phyloP scores from a whole-genome alignment of 163 green algal species.

The Prototheca cutis region DNA sequence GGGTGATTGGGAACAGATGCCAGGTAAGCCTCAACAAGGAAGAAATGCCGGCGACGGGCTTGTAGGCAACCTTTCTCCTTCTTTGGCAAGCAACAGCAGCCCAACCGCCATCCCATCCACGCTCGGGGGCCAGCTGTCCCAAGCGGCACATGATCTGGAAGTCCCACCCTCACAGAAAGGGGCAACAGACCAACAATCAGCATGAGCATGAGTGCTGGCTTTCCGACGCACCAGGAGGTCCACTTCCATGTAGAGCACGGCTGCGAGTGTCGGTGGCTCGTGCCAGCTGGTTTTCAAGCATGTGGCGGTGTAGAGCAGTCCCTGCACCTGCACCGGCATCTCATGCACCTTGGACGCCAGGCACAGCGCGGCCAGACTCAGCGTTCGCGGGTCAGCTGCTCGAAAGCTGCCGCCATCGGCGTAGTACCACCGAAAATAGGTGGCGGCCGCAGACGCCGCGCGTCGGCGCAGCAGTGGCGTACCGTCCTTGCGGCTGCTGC shows the following conservation, averaged over 20 bases:
- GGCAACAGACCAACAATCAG: no score
- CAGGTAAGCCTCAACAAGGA: no score
- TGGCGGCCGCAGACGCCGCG: constrained; percentile 42
- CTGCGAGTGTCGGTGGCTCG: neutral
- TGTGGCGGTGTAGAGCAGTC: neutral
- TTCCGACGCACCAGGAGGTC: neutral
- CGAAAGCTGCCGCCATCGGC: constrained; percentile 39
- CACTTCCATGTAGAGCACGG: neutral
- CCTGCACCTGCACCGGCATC: neutral
- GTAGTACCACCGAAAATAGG: constrained; percentile 60
- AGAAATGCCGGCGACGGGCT: no score
- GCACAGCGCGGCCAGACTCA: constrained; percentile 61
- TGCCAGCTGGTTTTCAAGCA: neutral
- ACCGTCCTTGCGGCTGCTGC: constrained; percentile 1
- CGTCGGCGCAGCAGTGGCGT: constrained; percentile 16
- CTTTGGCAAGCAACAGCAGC: no score
- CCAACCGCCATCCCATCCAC: no score
- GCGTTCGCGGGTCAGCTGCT: constrained; percentile 46
- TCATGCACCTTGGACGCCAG: constrained; percentile 52
- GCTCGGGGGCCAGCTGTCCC: no score
- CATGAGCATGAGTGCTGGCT: neutral
- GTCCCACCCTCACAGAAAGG: no score
- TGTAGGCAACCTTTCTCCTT: no score
- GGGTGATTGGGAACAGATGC: no score
- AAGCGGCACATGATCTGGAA: no score